These are phyloP conservation scores for Stylonectria norvegica DNA, from an alignment of 2,329 filamentous ascomycete genomes.

Conservation along the genomic window DNA sequence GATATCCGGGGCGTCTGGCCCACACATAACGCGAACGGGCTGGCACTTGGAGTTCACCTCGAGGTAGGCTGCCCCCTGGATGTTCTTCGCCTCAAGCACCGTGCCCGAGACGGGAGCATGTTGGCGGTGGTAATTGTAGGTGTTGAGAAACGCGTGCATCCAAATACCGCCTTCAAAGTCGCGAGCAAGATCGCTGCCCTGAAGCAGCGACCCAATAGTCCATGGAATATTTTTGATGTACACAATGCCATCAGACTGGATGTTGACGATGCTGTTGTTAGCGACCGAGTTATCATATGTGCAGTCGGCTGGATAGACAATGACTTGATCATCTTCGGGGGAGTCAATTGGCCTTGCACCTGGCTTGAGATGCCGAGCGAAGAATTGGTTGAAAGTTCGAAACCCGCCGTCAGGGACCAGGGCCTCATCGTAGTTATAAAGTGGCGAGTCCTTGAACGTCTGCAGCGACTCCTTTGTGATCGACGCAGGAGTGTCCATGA, in stretches of 20 bases:
- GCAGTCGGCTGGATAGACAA: conserved; percentile 37
- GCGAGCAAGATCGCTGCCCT: conserved; percentile 28
- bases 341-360: conserved; percentile 31
- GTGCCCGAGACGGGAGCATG: conserved; percentile 38
- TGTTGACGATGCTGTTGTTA: conserved; percentile 23
- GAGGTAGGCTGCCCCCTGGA: conserved; percentile 36
- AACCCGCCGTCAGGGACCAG: conserved; percentile 26
- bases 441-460: conserved; percentile 30
- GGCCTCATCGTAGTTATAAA: conserved; percentile 32
- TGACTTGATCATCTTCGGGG: conserved; percentile 26
- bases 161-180: conserved; percentile 38
- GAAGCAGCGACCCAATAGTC: conserved; percentile 35
- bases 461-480: conserved; percentile 29
- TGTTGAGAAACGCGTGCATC: conserved; percentile 39
- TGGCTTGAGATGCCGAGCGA: conserved; percentile 35
- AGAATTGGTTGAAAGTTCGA: conserved; percentile 40
- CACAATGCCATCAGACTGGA: conserved; percentile 26
- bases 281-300: conserved; percentile 29
- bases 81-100: conserved; percentile 36
- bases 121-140: conserved; percentile 41
- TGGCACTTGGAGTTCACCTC: conserved; percentile 28
- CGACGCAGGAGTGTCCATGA: conserved; percentile 33
- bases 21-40: conserved; percentile 16
- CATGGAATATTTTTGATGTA: conserved; percentile 37
- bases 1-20: conserved; percentile 31